Percentiles rank a stretch among this genome's conserved stretches.
phyloP scores from a whole-genome alignment of 805 yeast genomes.

The Millerozyma acaciae region DNA sequence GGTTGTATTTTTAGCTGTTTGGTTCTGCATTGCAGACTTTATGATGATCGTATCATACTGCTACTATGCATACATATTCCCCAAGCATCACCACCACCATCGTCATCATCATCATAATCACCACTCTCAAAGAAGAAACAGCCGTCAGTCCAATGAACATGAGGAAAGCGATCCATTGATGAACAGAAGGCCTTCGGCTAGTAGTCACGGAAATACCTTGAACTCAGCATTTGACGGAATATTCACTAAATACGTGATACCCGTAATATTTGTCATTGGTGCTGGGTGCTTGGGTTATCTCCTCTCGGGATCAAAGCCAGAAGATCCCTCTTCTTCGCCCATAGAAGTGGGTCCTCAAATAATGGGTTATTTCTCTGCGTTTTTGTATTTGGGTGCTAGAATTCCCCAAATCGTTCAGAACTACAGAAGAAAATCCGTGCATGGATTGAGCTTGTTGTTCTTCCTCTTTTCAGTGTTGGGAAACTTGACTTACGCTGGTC shows the following conservation, averaged over 20 bases:
- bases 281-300: slow-evolving; percentile 64
- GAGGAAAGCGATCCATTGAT: slow-evolving; percentile 31
- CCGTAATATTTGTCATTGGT: slow-evolving; percentile 55
- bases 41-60: slow-evolving; percentile 54
- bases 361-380: slow-evolving; percentile 68
- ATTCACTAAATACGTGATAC: slow-evolving; percentile 51
- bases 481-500: slow-evolving; percentile 70
- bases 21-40: slow-evolving; percentile 74
- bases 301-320: slow-evolving; percentile 36
- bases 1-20: slow-evolving; percentile 63
- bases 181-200: slow-evolving; percentile 46
- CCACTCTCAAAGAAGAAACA: slow-evolving; percentile 5
- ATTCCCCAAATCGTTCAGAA: slow-evolving; percentile 85
- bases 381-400: slow-evolving; percentile 66
- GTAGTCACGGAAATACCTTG: slow-evolving; percentile 47
- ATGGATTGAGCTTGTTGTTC: slow-evolving; percentile 81
- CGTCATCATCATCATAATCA: slow-evolving; percentile 14
- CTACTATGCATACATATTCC: slow-evolving; percentile 51
- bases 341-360: slow-evolving; percentile 56
- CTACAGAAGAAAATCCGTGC: slow-evolving; percentile 69
- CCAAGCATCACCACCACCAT: slow-evolving; percentile 19
- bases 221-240: slow-evolving; percentile 46
- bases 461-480: slow-evolving; percentile 73
- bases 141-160: slow-evolving; percentile 8
- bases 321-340: slow-evolving; percentile 21